Percentiles rank a stretch among this genome's conserved stretches.
Conservation (phyloP, 2,329 filamentous ascomycete genomes). For the Elsinoe ampelina region DNA sequence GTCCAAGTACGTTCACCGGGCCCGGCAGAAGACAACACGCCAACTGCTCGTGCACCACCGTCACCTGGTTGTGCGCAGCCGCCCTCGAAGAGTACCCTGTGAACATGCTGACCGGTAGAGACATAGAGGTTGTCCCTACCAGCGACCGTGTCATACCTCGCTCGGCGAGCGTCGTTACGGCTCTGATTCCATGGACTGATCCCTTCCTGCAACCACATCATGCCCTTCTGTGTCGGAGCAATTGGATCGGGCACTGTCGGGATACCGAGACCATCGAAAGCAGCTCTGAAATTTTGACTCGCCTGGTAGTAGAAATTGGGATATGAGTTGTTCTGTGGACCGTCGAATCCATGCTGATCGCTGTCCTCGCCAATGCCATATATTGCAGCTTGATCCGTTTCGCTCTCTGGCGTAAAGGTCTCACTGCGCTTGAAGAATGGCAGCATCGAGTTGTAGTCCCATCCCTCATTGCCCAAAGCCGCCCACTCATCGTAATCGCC, state of each 20-base stretch:
- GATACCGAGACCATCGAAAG: conserved; percentile 31
- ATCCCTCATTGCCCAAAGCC: conserved; percentile 48
- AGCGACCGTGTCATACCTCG: conserved; percentile 31
- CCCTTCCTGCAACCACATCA: conserved; percentile 31
- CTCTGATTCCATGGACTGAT: conserved; percentile 30
- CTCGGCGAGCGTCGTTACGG: conserved; percentile 33
- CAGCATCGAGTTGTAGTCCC: conserved; percentile 45
- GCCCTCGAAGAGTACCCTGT: conserved; percentile 26
- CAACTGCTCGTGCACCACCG: conserved; percentile 14
- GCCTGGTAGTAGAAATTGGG: conserved; percentile 16
- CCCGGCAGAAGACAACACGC: conserved; percentile 13
- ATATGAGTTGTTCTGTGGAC: conserved; percentile 38
- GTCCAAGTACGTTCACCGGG: conserved; percentile 6
- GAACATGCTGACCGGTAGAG: conserved; percentile 29
- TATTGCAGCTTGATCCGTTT: conserved; percentile 26
- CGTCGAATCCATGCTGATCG: conserved; percentile 35
- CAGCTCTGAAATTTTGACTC: conserved; percentile 26
- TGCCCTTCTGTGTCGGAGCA: conserved; percentile 30
- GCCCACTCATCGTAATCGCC: conserved; percentile 50
- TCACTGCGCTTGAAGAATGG: conserved; percentile 29
- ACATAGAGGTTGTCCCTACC: conserved; percentile 30
- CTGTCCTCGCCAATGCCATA: conserved; percentile 33
- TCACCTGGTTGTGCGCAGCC: conserved; percentile 14
- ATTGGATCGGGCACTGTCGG: conserved; percentile 31
- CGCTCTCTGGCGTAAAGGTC: conserved; percentile 25